Base-by-base conservation (phyloP, 1,284 basidiomycete species). In the Sporisorium exsertum region DNA sequence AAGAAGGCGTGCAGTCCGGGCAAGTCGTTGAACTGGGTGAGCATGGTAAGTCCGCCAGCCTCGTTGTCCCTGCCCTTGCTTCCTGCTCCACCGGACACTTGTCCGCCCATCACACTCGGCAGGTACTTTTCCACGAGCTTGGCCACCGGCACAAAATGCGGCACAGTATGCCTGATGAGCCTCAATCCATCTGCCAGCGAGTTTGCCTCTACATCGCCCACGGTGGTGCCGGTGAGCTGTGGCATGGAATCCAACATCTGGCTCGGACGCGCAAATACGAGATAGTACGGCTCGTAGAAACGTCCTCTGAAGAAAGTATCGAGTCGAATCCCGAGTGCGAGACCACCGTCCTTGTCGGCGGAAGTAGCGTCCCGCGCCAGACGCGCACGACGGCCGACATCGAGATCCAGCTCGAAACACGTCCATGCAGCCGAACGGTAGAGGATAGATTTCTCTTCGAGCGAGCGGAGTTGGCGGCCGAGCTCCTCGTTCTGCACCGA, bases 241-340 rank as follows among this genome's bases (percentile, higher is more conserved):
- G 75, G 55, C 40, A 52, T 45, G 15, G 62, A 58, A 20, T 72
- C 64, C 18, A 78, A 45, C 58, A 75, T 4, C 64, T 78, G 78
- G 20, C 61, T 67, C 3, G 71, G 64, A 4, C 70, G 60, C 4
- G 72, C 76, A 57, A 80, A 80, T 24, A 80, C 71, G 12, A 80
- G 54, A 27, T 80, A 80, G 53, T 67, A 78, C 0, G 78, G 78
- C 49, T 78, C 77, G 62, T 77, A 69, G 65, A 79, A 80, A 5
- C 74, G 46, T 5, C 65, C 77, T 49, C 65, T 51, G 62, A 59
- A 80, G 45, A 77, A 81, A 1, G 76, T 79, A 35, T 80, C 78
- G 29, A 80, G 62, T 5, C 78, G 62, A 22, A 80, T 68, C 18
- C 78, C 78, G 10, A 80, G 60, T 0, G 72, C 78, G 12, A 79